A percentile compares a stretch with the other conserved stretches of the same genome.
Evolutionary conservation across 495 filamentous ascomycete species (phyloP).

Genomic region (Aspergillus nanangensis): DNA sequence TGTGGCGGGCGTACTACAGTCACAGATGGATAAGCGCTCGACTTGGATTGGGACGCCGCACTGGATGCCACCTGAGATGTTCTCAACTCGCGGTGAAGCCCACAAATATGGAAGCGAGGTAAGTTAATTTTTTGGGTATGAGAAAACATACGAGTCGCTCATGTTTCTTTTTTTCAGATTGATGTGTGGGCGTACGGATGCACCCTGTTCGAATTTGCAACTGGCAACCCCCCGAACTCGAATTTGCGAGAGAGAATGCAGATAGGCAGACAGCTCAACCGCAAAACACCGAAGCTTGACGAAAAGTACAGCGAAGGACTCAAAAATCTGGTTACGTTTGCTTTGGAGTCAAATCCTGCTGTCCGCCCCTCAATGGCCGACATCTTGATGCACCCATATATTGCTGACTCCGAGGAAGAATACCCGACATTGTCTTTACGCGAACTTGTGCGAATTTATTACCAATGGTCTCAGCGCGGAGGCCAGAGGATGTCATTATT

Average conservation of each 20-base stretch:
- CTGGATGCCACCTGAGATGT: constrained; percentile 96
- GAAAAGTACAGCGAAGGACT: constrained; percentile 69
- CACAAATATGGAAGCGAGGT: constrained; percentile 58
- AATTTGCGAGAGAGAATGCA: constrained; percentile 45
- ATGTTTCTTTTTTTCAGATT: constrained; percentile 47
- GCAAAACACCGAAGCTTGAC: constrained; percentile 59
- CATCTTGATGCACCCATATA: constrained; percentile 42
- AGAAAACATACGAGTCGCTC: no score
- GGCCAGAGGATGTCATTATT: constrained; percentile 83
- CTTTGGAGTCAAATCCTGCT: constrained; percentile 68
- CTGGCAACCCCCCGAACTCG: constrained; percentile 71
- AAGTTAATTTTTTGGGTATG: constrained; percentile 1
- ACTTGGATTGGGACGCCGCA: constrained; percentile 94
- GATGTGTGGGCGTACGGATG: constrained; percentile 97
- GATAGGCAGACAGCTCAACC: constrained; percentile 59
- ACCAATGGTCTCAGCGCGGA: constrained; percentile 79
- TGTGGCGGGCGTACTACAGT: constrained; percentile 83
- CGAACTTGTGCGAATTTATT: constrained; percentile 76
- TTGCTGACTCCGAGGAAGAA: constrained; percentile 53
- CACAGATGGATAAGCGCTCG: constrained; percentile 75
- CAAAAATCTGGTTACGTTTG: constrained; percentile 72
- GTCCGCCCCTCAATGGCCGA: constrained; percentile 63
- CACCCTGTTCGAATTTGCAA: constrained; percentile 87
- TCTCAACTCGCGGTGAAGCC: constrained; percentile 37
- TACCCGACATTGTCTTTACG: constrained; percentile 66